These are phyloP conservation scores for Pisolithus marmoratus DNA, from an alignment of 768 basidiomycete genomes.

Conservation along the genomic window DNA sequence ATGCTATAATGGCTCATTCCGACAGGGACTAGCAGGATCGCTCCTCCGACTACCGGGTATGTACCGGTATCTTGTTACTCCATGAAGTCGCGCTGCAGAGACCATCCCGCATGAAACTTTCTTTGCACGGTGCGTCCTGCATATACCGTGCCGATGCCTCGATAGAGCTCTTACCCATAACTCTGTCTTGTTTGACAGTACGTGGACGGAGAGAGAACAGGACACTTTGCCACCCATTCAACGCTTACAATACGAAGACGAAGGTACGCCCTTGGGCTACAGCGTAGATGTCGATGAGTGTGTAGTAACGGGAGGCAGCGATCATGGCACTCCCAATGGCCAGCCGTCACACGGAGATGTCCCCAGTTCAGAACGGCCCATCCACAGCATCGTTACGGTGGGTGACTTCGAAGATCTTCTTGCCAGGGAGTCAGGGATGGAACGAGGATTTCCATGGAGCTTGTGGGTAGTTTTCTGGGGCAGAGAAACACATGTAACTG, in stretches of 20 bases:
- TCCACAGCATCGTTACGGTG: constrained; percentile 69
- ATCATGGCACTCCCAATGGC: neutral
- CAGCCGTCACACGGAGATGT: neutral
- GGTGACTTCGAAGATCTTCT: constrained; percentile 70
- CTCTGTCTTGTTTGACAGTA: constrained; percentile 45
- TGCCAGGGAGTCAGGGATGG: constrained; percentile 24
- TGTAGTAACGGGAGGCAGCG: constrained; percentile 33
- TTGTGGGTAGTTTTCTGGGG: constrained; percentile 40
- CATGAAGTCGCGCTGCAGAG: too few relatives aligned
- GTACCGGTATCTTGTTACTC: too few relatives aligned
- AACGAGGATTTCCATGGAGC: constrained; percentile 84
- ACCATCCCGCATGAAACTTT: constrained; percentile 72
- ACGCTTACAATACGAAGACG: constrained; percentile 57
- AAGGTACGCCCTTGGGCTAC: constrained; percentile 76
- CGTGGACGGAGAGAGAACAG: constrained; percentile 84
- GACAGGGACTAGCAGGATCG: too few relatives aligned
- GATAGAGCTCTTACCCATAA: neutral
- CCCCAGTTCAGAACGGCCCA: constrained; percentile 22
- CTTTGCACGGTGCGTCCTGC: constrained; percentile 57
- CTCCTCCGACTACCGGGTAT: too few relatives aligned
- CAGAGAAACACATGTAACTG: neutral
- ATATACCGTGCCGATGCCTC: neutral
- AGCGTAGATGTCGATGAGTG: constrained; percentile 77
- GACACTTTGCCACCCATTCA: constrained; percentile 61
- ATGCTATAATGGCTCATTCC: too few relatives aligned